A percentile compares a stretch with the other conserved stretches of the same genome.
These are phyloP conservation scores for Colletotrichum sp. DNA, from an alignment of 2,329 filamentous ascomycete genomes.

Conservation along the genomic window DNA sequence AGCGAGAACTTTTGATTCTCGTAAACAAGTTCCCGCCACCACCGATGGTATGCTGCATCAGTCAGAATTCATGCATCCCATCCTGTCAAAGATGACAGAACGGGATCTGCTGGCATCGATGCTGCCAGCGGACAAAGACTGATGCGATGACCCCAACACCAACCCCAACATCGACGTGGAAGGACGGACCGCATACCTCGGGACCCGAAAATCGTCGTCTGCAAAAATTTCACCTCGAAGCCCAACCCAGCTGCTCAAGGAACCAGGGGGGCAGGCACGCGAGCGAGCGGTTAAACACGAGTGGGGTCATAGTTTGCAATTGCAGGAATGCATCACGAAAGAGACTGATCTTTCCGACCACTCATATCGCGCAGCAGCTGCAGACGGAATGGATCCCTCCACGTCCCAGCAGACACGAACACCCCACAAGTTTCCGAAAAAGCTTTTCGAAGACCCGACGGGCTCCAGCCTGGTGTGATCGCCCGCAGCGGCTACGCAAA, in stretches of 20 bases:
- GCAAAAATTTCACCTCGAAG: neutral
- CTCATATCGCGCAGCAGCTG: constrained; percentile 1
- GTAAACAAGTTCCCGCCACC: neutral
- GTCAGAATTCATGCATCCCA: neutral
- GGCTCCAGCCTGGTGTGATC: neutral
- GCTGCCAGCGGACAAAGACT: neutral
- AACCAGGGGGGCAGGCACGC: neutral
- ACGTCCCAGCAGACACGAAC: neutral
- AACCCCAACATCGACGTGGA: neutral
- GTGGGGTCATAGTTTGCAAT: neutral
- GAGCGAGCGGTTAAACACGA: neutral
- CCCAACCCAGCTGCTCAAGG: neutral
- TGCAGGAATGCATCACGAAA: neutral
- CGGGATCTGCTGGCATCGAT: neutral
- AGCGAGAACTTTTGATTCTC: neutral
- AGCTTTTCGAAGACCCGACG: neutral
- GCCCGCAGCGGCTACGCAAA: neutral
- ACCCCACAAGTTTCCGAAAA: neutral
- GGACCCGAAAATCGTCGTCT: neutral
- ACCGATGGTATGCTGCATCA: neutral
- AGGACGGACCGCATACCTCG: neutral
- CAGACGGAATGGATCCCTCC: neutral
- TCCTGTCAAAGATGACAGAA: neutral
- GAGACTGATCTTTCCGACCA: neutral
- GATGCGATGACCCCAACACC: neutral